These are phyloP conservation scores for Pseudogymnoascus sp. DNA, from an alignment of 2,329 filamentous ascomycete species.

Conservation along the genomic window DNA sequence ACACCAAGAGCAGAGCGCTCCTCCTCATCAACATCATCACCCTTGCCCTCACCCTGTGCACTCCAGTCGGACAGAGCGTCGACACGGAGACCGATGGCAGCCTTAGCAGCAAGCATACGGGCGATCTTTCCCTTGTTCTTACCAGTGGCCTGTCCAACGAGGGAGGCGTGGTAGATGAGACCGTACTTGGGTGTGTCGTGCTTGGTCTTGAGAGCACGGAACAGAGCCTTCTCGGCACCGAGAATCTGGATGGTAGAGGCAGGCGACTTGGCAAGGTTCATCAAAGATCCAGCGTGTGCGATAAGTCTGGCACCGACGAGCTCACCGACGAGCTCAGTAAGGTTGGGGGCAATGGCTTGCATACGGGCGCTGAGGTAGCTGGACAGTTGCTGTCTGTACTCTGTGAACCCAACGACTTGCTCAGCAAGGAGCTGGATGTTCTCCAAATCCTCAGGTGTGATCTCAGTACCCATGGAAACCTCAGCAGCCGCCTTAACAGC, in stretches of 20 bases:
- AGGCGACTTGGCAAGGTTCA: conserved; percentile 90
- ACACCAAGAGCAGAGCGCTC: conserved; percentile 78
- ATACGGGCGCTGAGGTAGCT: conserved; percentile 88
- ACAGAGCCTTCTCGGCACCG: conserved; percentile 96
- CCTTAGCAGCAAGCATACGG: conserved; percentile 89
- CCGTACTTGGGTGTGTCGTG: conserved; percentile 98
- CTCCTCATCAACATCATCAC: conserved; percentile 69
- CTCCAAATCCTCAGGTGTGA: conserved; percentile 82
- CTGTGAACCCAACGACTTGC: conserved; percentile 85
- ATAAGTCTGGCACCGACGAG: conserved; percentile 92
- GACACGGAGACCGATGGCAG: conserved; percentile 84
- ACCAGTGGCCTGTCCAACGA: conserved; percentile 93
- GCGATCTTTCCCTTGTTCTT: conserved; percentile 99
- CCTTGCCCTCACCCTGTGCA: conserved; percentile 57
- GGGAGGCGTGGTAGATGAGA: conserved; percentile 83
- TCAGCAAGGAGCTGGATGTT: conserved; percentile 89
- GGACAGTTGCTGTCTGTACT: conserved; percentile 81
- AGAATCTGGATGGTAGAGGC: conserved; percentile 96
- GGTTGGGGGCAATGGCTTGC: conserved; percentile 92
- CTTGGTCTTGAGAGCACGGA: conserved; percentile 97
- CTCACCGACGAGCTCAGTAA: conserved; percentile 87
- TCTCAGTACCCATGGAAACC: conserved; percentile 97
- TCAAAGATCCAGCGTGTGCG: conserved; percentile 86
- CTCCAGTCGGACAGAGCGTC: conserved; percentile 80
- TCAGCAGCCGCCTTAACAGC: conserved; percentile 92